These are phyloP conservation scores for Mycena leptocephala DNA, from an alignment of 768 basidiomycete genomes.

Conservation along the genomic window DNA sequence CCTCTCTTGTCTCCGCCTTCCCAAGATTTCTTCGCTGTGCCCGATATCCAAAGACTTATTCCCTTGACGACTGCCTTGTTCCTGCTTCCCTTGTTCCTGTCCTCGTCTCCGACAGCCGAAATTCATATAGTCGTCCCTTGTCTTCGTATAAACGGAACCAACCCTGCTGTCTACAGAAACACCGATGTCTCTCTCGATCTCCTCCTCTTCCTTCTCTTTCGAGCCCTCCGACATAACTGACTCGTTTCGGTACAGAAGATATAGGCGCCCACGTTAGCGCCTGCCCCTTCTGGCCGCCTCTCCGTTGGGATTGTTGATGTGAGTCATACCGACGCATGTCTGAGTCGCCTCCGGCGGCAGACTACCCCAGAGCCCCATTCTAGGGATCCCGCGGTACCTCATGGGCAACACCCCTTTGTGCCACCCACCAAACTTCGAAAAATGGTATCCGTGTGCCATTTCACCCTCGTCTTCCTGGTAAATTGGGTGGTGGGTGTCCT, in stretches of 20 bases:
- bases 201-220: background rate
- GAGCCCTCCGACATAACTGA: background rate
- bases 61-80: background rate
- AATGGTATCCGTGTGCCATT: background rate
- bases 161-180: no score
- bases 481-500: no score
- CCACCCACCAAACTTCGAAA: background rate
- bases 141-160: no score
- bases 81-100: no score
- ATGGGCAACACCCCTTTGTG: background rate
- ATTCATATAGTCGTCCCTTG: no score
- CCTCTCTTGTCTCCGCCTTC: no score
- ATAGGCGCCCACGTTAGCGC: background rate
- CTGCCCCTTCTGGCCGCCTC: background rate
- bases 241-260: background rate
- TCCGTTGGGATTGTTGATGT: background rate
- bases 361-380: background rate
- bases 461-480: no score
- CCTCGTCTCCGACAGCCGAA: no score
- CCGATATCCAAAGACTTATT: background rate
- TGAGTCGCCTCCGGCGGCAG: background rate
- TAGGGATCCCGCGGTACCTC: background rate
- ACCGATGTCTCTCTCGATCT: background rate
- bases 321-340: background rate
- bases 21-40: no score